Evolutionary conservation across 192 early-diverging fungal species (phyloP), one percentile per base, ranked within the genome.

Genomic region (Diversispora eburnea): DNA sequence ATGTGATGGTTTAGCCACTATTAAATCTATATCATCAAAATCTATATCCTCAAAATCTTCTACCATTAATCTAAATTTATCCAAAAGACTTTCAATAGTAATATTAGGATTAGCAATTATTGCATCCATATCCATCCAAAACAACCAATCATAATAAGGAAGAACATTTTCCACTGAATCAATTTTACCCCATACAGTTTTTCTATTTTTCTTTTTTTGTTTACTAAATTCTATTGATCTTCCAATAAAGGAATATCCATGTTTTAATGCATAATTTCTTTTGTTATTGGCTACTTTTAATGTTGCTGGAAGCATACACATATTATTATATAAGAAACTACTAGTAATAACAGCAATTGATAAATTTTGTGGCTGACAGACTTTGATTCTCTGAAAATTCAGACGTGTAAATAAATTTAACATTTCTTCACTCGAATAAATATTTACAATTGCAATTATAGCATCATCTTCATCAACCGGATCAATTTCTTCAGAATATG

Each of bases 121-220:
- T 3, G 86, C 85, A 61, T 88, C 86, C 84, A 88, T 88, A 64
- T 88, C 86, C 75, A 88, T 74, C 86, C 86, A 88, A 69, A 88
- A 80, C 33, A 88, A n/a, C 86, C 86, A 88, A 20, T 88, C 83
- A 72, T 88, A 88, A 25, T 86, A 79, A 5, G 86, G 86, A 2
- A 88, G 60, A 4, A 82, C 75, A 63, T 86, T 88, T 63, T 88
- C 83, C 4, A 88, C 76, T 0, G 75, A 83, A 33, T 84, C 83
- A 55, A 88, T 80, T 51, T 88, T 88, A 57, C 86, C 86, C 86
- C 86, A 88, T 9, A 88, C 86, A n/a, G 78, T 45, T 41, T 76
- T 77, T 39, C 86, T 82, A 10, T 81, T 79, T 33, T 77, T 76
- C 20, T 67, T 25, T 8, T 68, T 73, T 71, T 88, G 84, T 39